Evolutionary conservation across 1,284 basidiomycete genomes (phyloP), one percentile per base, ranked within the genome.

Genomic region (Heterobasidion occidentale): DNA sequence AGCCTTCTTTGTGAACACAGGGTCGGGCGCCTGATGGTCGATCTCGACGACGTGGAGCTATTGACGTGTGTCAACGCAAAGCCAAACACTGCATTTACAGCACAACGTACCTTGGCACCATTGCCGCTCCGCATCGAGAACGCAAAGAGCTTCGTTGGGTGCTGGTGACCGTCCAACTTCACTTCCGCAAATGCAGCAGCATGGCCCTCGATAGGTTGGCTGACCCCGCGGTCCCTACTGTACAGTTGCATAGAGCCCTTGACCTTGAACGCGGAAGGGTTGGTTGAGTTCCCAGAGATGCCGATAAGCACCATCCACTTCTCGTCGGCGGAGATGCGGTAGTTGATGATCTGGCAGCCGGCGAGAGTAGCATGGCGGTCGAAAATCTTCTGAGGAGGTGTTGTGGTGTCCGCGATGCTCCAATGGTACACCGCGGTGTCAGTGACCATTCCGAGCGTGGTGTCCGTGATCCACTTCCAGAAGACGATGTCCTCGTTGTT

Each of bases 1-100:
- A 14, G 94, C 93, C 75, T 98, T 99, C 81, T 99, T 99, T 47
- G 84, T 80, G 78, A 98, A 99, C 7, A 88, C 86, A n/a, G 95
- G 90, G 69, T 98, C 92, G n/a, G 93, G 88, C 20, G 92, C 86
- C 61, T 90, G 83, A 74, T 99, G 96, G 71, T 99, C 97, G 67
- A 99, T 97, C 74, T 99, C 95, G 61, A 99, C 96, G 53, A 99
- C 84, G 75, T 99, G 97, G 51, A 99, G 87, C 94, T 97, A 35
- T 36, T 27, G 46, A 33, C 35, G 45, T 50, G 45, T 55, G 38
- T 42, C 12, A 42, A 42, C 5, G 38, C 38, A 42, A 42, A 12
- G 38, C 11, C 12, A 11, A 42, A 11, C 38, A 7, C 1, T 11
- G n/a, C 7, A 8, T n/a, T 11, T 42, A 8, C 7, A 11, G 38